These are phyloP conservation scores for Brassica hybrid DNA, from an alignment of 441 rosid genomes.

Conservation along the genomic window DNA sequence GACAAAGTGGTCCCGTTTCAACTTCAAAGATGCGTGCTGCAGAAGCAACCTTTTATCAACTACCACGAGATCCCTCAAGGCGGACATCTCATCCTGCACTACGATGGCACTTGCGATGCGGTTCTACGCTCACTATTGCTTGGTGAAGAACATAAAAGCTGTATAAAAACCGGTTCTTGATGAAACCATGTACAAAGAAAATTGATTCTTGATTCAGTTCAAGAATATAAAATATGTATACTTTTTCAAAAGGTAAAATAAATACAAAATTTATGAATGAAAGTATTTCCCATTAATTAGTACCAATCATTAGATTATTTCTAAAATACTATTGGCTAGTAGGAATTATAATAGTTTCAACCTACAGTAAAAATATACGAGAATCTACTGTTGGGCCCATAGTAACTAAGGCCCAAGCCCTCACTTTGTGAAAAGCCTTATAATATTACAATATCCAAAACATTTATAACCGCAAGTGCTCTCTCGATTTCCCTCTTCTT, in stretches of 20 bases:
- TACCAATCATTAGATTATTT: too few relatives aligned
- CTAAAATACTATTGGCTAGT: too few relatives aligned
- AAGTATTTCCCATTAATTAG: too few relatives aligned
- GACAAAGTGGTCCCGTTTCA: slow-evolving; percentile 70
- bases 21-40: slow-evolving; percentile 53
- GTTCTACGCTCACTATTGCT: slow-evolving; percentile 49
- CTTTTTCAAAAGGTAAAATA: too few relatives aligned
- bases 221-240: too few relatives aligned
- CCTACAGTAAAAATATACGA: background rate
- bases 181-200: background rate
- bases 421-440: background rate
- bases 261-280: too few relatives aligned
- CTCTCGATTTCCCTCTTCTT: background rate
- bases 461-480: too few relatives aligned
- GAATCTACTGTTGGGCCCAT: background rate
- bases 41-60: slow-evolving; percentile 54
- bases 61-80: slow-evolving; percentile 67
- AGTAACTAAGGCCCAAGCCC: background rate
- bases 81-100: slow-evolving; percentile 65
- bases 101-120: slow-evolving; percentile 54
- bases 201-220: background rate
- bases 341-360: too few relatives aligned
- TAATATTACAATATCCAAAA: background rate
- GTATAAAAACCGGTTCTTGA: slow-evolving; percentile 37
- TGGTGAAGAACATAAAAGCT: slow-evolving; percentile 51